Base-by-base conservation (phyloP, 1,284 basidiomycete genomes). In the Trichosporon coremiiforme region DNA sequence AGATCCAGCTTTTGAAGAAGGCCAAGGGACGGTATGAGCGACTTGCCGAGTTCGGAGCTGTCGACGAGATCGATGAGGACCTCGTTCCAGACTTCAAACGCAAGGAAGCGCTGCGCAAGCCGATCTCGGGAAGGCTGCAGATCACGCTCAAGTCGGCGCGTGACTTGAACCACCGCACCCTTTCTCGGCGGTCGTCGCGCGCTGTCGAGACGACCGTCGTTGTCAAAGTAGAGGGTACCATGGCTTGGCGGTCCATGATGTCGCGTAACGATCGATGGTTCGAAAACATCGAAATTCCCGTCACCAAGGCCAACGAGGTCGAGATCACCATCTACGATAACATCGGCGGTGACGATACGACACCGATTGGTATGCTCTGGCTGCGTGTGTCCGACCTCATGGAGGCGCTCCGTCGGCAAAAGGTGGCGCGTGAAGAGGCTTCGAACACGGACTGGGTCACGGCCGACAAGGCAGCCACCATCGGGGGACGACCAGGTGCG, bases 271-370 rank as follows among this genome's bases (percentile, higher is more conserved):
- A 99, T 84, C 90, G 92, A 64, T 99, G 97, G 97, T 93, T 94
- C 82, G 96, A 99, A 84, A 92, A 94, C 71, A 98, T 99, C 74
- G 93, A 97, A 83, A 93, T 99, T 72, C 88, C 91, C 1, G 93
- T 99, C 65, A 96, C 98, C 85, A 98, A 98, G 83, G 95, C 95
- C 41, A 98, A 96, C 82, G 97, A 99, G 86, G 92, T 98, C 68
- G 97, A 99, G 84, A 90, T 99, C 64, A 94, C 94, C 15, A 89
- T 99, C 31, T 97, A 95, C 78, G 97, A 99, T 85, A 94, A 94
- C 76, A 90, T 93, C 75, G 89, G 89, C 20, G 90, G 89, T 7
- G 85, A 82, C 5, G 92, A 94, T 76, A 90, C 93, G 0, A 88
- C 93, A 6, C 96, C 96, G 45, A 95, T 99, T 73, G 97, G 97